Conservation (phyloP, 805 yeast species). For the Priceomyces castillae region DNA sequence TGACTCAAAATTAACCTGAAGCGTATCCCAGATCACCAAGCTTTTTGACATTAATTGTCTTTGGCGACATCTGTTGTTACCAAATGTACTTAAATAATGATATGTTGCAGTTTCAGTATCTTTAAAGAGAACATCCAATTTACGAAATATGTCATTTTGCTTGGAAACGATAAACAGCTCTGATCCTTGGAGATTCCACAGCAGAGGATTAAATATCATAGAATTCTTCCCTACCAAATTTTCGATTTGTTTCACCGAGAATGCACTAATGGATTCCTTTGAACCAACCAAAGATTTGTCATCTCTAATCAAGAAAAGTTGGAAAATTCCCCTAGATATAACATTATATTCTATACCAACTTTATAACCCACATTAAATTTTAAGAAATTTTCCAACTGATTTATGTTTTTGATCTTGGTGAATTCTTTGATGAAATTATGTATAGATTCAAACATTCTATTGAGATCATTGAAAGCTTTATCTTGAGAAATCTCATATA, state of each 20-base stretch:
- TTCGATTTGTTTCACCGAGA: conserved; percentile 36
- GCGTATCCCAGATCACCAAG: conserved; percentile 67
- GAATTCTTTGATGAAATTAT: conserved; percentile 17
- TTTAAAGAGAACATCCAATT: conserved; percentile 30
- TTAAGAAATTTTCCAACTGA: conserved; percentile 28
- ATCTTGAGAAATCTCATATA: conserved; percentile 19
- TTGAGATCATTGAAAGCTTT: conserved; percentile 20
- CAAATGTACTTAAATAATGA: conserved; percentile 27
- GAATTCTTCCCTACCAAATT: conserved; percentile 41
- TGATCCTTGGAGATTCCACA: conserved; percentile 19
- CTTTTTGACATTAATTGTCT: conserved; percentile 65
- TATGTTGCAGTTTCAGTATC: conserved; percentile 47
- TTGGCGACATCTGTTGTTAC: conserved; percentile 73
- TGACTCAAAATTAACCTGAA: conserved; percentile 71
- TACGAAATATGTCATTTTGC: conserved; percentile 7
- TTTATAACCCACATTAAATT: conserved; percentile 23
- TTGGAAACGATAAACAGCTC: conserved; percentile 5
- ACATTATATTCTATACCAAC: conserved; percentile 32
- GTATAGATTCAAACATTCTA: conserved; percentile 19
- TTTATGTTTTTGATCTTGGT: conserved; percentile 15
- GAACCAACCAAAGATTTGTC: conserved; percentile 57
- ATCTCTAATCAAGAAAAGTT: conserved; percentile 60
- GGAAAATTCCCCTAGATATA: conserved; percentile 62
- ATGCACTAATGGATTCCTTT: conserved; percentile 17
- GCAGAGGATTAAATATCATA: conserved; percentile 24